A percentile compares a stretch with the other conserved stretches of the same genome.
Evolutionary conservation across 2,329 filamentous ascomycete species (phyloP).

Genomic region (Calonectria henricotiae): DNA sequence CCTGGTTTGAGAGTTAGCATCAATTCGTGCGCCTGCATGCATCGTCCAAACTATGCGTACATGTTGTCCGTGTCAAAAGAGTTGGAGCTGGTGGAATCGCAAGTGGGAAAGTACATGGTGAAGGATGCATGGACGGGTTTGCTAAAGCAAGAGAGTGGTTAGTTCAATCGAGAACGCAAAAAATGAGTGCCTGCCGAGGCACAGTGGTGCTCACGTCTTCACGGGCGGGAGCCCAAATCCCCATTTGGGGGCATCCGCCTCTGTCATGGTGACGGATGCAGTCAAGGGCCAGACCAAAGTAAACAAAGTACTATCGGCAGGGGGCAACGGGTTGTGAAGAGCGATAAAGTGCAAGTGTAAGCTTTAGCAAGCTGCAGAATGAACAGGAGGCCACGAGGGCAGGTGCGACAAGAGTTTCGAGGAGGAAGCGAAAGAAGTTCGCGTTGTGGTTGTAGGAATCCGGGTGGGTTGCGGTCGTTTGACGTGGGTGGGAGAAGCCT

Average conservation of each 20-base stretch:
- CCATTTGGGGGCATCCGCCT: conserved; percentile 47
- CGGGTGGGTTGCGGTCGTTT: conserved; percentile 4
- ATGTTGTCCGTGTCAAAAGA: conserved; percentile 35
- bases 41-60: conserved; percentile 39
- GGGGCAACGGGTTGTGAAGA: conserved; percentile 42
- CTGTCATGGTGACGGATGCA: conserved; percentile 51
- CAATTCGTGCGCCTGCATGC: background rate
- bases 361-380: conserved; percentile 40
- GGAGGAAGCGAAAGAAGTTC: conserved; percentile 39
- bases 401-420: conserved; percentile 26
- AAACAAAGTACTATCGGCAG: conserved; percentile 48
- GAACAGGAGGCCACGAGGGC: conserved; percentile 16
- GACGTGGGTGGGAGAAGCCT: background rate
- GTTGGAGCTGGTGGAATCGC: conserved; percentile 31
- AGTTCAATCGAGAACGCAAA: conserved; percentile 29
- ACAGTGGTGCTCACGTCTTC: conserved; percentile 42
- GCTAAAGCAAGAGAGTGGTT: conserved; percentile 42
- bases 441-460: conserved; percentile 33
- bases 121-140: conserved; percentile 49
- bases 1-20: conserved; percentile 45
- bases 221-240: conserved; percentile 46
- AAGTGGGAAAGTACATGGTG: conserved; percentile 50
- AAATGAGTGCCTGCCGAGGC: too few species aligned
- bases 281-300: conserved; percentile 45
- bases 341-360: conserved; percentile 24